Base-by-base conservation (phyloP, 495 filamentous ascomycete species). In the Penicillium silybi region DNA sequence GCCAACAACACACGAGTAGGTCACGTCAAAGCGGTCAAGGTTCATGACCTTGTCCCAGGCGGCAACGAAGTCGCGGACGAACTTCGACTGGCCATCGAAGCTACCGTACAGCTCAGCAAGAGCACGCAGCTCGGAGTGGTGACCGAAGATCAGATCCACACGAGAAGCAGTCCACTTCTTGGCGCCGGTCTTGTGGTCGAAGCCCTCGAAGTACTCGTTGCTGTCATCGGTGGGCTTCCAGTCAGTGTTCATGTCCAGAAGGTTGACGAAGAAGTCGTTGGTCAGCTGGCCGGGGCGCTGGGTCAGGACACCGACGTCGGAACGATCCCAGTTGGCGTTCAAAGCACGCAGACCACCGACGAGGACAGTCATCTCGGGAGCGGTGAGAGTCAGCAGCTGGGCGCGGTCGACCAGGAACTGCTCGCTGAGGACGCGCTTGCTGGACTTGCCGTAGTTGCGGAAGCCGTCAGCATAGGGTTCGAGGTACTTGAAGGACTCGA, bases 261-360 rank as follows among this genome's bases (percentile, higher is more conserved):
- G 75, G 73, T 88, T 87, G 63, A 84, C 78, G 62, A 89, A 89
- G 76, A 85, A 89, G 71, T 89, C 85, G 63, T 85, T 86, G 66
- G 81, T 85, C 52, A 89, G 78, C 62, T 79, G 67, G 45, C 85
- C 85, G 0, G 85, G 82, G 16, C 67, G 70, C 52, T 72, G 66
- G 49, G 85, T 89, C 60, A 89, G 72, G 15, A 88, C 79, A 40
- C 85, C 85, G 49, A 76, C 60, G 27, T 64, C 50, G 13, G 82
- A 85, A 46, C 83, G 81, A 55, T 87, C 80, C 59, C 75, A 85
- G 75, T 88, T 89, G 63, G 77, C 69, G 58, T 80, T 79, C 41
- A 89, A 75, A 7, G 71, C 75, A 52, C 85, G 84, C 32, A 89
- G 71, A 57, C 85, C 85, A 50, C 85, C 85, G 15, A 88, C 63